A percentile compares a stretch with the other conserved stretches of the same genome.
These are phyloP conservation scores for Calocybe indica DNA, from an alignment of 768 basidiomycete species.

Conservation along the genomic window DNA sequence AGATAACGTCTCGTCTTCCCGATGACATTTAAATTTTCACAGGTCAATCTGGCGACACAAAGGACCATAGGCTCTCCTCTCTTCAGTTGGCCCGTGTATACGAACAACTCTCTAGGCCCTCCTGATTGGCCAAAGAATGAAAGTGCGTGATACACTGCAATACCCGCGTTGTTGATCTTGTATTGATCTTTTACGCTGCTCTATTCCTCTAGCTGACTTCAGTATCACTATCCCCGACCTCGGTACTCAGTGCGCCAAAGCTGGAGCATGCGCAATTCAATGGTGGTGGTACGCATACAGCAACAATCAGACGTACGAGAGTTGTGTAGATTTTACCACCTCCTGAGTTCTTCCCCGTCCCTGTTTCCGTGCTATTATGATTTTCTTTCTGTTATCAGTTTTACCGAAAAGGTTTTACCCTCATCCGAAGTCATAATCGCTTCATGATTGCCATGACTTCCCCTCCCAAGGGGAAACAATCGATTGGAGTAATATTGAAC, in stretches of 20 bases:
- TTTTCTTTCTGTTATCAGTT: too few species aligned
- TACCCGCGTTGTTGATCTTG: neutral
- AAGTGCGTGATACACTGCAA: conserved; percentile 15
- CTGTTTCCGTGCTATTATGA: too few species aligned
- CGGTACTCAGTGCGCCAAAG: conserved; percentile 18
- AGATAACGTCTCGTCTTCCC: neutral
- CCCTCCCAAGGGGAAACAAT: too few species aligned
- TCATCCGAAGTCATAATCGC: too few species aligned
- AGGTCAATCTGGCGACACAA: conserved; percentile 24
- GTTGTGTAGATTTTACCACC: conserved; percentile 26
- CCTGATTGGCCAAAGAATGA: conserved; percentile 27
- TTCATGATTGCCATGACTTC: too few species aligned
- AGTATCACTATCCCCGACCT: conserved; percentile 24
- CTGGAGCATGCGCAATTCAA: conserved; percentile 29
- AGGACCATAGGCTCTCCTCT: conserved; percentile 21
- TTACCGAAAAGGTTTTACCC: too few species aligned
- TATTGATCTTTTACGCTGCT: neutral
- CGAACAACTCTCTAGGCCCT: conserved; percentile 23
- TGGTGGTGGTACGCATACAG: conserved; percentile 28
- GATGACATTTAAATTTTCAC: neutral
- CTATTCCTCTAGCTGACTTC: conserved; percentile 20
- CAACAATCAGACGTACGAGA: conserved; percentile 28
- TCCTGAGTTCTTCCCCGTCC: neutral
- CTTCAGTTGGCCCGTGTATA: conserved; percentile 26
- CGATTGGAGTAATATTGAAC: too few species aligned